Evolutionary conservation across 192 early-diverging fungal species (phyloP), one percentile per base, ranked within the genome.

Genomic region (Coemansia sp.): DNA sequence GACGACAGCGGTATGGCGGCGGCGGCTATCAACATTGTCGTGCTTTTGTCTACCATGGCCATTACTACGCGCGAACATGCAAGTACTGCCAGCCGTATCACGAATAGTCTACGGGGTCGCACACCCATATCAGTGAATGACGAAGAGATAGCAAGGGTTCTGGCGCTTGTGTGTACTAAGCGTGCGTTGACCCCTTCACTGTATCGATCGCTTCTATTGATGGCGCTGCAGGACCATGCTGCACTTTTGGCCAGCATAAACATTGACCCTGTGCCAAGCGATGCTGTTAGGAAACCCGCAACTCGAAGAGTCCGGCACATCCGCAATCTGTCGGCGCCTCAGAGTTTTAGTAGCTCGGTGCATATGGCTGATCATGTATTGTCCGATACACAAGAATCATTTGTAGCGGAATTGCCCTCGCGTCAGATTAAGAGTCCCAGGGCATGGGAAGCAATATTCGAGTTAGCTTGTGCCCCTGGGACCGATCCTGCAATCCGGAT

Each of bases 11-110:
- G 29, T 0, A 67, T 72, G 46, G 76, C 76, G 3, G 76, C 76
- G 1, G 69, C 69, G 11, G 76, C 71, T 21, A 66, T 78, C 42
- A 73, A 78, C 64, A 78, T 73, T 61, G 63, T 78, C n/a, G 76
- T 67, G 39, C 51, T 78, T 36, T 25, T 78, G 59, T 55, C 68
- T 23, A 66, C 70, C 14, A 70, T 69, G 71, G 61, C 63, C 20
- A 39, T 29, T 11, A 55, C 63, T 30, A 62, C 61, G 9, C 70
- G 66, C 22, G 67, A 70, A 42, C 59, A 70, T 6, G 67, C 68
- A 25, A 78, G 71, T 57, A 31, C 76, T 5, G 67, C 76, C 17
- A 78, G 71, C 20, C 76, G 76, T 24, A 68, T 78, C 27, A 73
- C 76, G 23, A 78, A 67, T 57, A 78, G 76, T 19, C 23, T 78